phyloP scores from a whole-genome alignment of 345 rosid genomes.

The Ceriops decandra region DNA sequence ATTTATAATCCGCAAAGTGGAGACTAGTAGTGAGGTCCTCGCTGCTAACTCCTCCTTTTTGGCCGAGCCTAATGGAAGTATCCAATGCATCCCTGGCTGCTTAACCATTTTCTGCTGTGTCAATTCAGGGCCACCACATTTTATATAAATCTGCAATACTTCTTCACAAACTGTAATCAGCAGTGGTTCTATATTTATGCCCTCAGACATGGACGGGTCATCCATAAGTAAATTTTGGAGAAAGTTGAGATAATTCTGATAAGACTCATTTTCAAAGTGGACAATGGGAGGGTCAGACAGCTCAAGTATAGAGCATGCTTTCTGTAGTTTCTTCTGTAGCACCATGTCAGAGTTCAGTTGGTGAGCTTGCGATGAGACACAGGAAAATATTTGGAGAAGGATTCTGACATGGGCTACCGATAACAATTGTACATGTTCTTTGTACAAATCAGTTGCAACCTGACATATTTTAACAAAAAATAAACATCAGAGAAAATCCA shows the following conservation, averaged over 20 bases:
- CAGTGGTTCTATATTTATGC: constrained; percentile 51
- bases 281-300: constrained; percentile 78
- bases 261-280: constrained; percentile 82
- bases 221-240: constrained; percentile 47
- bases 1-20: constrained; percentile 52
- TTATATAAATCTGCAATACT: constrained; percentile 58
- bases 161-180: constrained; percentile 52
- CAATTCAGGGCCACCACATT: constrained; percentile 35
- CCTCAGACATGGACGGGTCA: constrained; percentile 41
- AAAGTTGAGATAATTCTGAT: constrained; percentile 62
- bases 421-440: constrained; percentile 44
- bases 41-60: constrained; percentile 80
- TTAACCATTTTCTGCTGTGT: constrained; percentile 23
- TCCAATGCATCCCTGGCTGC: constrained; percentile 43
- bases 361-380: constrained; percentile 63
- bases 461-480: constrained; percentile 31
- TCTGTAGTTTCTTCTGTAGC: constrained; percentile 65
- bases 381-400: constrained; percentile 52
- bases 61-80: constrained; percentile 62
- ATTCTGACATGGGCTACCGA: constrained; percentile 42
- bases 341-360: constrained; percentile 47
- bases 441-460: constrained; percentile 68
- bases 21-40: constrained; percentile 57
- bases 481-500: background rate
- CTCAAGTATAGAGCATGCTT: constrained; percentile 64